Evolutionary conservation across 148 eudicot species (phyloP), one percentile per base, ranked within the genome.

Genomic region (Persicaria maculosa): DNA sequence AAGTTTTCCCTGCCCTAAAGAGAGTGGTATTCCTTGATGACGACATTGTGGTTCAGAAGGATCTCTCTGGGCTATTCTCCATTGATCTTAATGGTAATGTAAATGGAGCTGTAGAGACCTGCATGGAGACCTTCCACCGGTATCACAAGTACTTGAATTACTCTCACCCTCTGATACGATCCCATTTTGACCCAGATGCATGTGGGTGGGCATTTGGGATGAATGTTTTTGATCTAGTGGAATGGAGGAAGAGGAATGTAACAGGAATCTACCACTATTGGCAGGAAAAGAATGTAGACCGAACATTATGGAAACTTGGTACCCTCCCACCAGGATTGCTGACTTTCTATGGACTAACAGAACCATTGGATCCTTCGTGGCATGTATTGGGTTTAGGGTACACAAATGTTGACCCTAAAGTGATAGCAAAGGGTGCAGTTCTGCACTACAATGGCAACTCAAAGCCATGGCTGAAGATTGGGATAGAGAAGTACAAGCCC

Each of bases 161-260:
- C 77, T 89, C 97, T 44, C 97, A 91, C 82, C 97, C 97, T 43
- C 86, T 91, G 40, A 91, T 91, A 50, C 81, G 89, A 40, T 77
- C 93, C 50, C 93, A 91, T 84, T 91, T 91, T 79, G 93, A 91
- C 70, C 97, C 93, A 0, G 97, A 91, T 82, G 97, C 97, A 22
- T 91, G 97, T 78, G 97, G 97, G 54, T 91, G 97, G 97, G 97
- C 97, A 8, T 91, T 89, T 68, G 97, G 97, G 74, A 91, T 91
- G 97, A 91, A 91, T 45, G 88, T 91, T 53, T 91, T 91, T 65
- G 97, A 91, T 72, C 77, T 91, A 75, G 92, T 89, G 20, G 88
- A 91, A 81, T 91, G 97, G 97, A 85, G 97, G 80, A 83, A 85
- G 74, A 88, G 89, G 75, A 86, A 91, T 68, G 97, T 91, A 46